phyloP scores from a whole-genome alignment of 164 flowering plant species.

The Macadamia integrifolia region DNA sequence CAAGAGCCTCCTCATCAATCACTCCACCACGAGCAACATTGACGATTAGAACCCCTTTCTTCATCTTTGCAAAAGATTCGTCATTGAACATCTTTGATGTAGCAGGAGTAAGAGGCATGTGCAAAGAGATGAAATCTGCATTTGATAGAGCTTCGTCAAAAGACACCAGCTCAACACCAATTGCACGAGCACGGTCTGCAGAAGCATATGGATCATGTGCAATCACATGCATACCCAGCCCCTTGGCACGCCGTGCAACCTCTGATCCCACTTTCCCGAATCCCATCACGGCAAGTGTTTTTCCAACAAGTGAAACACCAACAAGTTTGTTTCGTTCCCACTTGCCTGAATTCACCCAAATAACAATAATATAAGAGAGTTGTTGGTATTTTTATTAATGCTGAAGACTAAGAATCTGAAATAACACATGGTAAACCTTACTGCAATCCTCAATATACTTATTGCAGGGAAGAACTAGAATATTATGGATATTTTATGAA shows the following conservation, averaged over 20 bases:
- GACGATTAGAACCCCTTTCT: slow-evolving; percentile 71
- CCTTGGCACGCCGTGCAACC: slow-evolving; percentile 85
- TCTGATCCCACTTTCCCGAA: slow-evolving; percentile 92
- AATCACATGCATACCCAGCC: slow-evolving; percentile 82
- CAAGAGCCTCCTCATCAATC: slow-evolving; percentile 80
- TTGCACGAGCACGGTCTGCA: slow-evolving; percentile 87
- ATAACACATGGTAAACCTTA: not conserved
- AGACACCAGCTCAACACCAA: slow-evolving; percentile 74
- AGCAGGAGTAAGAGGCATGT: slow-evolving; percentile 83
- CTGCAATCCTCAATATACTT: too few relatives aligned
- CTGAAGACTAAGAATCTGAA: not conserved
- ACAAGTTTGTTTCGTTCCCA: slow-evolving; percentile 77
- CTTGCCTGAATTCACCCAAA: slow-evolving; percentile 41
- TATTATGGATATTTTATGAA: too few relatives aligned
- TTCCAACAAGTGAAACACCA: slow-evolving; percentile 85
- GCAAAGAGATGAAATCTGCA: slow-evolving; percentile 81
- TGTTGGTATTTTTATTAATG: not conserved
- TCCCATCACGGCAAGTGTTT: slow-evolving; percentile 79
- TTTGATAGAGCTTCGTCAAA: slow-evolving; percentile 68
- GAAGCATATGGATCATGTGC: slow-evolving; percentile 90
- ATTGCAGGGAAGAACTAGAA: too few relatives aligned
- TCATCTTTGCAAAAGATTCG: slow-evolving; percentile 77
- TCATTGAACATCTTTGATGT: slow-evolving; percentile 78
- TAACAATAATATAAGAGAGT: not conserved
- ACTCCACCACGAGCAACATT: slow-evolving; percentile 95